Evolutionary conservation across 331 rosid species (phyloP).

Genomic region (Acacia concinna): DNA sequence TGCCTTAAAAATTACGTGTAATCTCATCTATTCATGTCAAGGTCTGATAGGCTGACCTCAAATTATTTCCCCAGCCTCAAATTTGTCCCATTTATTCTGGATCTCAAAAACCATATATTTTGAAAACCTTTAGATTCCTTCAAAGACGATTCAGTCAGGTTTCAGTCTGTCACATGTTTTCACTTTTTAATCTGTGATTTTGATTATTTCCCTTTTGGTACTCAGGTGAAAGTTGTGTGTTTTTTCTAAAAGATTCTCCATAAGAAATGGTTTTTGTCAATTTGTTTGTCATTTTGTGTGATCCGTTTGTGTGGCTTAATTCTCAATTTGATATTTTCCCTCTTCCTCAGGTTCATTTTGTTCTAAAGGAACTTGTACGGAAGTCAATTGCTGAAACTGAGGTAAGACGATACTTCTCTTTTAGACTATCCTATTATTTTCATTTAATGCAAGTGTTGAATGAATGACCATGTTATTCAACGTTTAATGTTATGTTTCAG

Average conservation of each 20-base stretch:
- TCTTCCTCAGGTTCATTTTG: slow-evolving; percentile 80
- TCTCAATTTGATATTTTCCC: slow-evolving; percentile 10
- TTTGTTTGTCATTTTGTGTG: neutral
- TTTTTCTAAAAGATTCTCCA: neutral
- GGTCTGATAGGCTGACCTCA: neutral
- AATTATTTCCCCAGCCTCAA: slow-evolving; percentile 22
- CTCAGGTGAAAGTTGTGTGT: neutral
- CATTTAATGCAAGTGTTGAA: slow-evolving; percentile 1
- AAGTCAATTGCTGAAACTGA: slow-evolving; percentile 93
- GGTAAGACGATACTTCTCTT: slow-evolving; percentile 47
- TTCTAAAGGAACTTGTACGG: slow-evolving; percentile 95
- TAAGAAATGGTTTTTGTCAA: slow-evolving; percentile 9
- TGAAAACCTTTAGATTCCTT: neutral
- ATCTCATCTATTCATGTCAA: neutral
- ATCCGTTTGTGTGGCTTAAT: neutral
- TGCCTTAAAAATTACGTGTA: neutral
- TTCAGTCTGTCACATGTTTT: slow-evolving; percentile 12
- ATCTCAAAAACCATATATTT: neutral
- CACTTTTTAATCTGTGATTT: slow-evolving; percentile 12
- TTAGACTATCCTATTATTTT: slow-evolving; percentile 12
- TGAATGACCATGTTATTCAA: neutral
- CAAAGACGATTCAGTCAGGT: neutral
- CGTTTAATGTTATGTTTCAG: neutral
- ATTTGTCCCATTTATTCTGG: neutral
- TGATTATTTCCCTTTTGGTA: neutral